phyloP scores from a whole-genome alignment of 306 rosid genomes.

The Arachis hypogaea region DNA sequence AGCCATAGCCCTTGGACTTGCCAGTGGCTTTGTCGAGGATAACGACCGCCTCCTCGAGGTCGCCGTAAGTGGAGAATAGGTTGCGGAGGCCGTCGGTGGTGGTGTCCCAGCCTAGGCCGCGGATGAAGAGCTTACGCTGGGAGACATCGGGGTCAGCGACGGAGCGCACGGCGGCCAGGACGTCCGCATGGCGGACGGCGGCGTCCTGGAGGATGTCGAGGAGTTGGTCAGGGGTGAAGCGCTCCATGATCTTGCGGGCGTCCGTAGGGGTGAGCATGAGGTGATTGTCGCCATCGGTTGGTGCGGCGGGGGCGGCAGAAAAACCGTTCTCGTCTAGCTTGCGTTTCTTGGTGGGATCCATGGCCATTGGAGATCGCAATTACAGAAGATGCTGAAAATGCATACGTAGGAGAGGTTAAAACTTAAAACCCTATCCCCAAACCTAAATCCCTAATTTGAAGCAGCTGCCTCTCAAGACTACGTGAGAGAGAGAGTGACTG shows the following conservation, averaged over 20 bases:
- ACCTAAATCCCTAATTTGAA: conserved; percentile 40
- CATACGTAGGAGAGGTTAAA: neutral
- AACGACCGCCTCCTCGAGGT: conserved; percentile 91
- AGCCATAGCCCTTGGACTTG: conserved; percentile 85
- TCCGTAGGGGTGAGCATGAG: conserved; percentile 59
- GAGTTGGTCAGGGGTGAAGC: conserved; percentile 73
- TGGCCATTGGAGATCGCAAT: conserved; percentile 4
- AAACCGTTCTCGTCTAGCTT: conserved; percentile 87
- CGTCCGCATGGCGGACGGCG: conserved; percentile 69
- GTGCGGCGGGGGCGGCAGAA: neutral
- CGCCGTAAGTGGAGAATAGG: conserved; percentile 88
- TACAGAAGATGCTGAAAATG: neutral
- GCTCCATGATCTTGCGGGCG: conserved; percentile 81
- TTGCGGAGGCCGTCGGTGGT: conserved; percentile 86
- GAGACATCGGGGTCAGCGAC: conserved; percentile 73
- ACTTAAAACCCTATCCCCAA: conserved; percentile 53
- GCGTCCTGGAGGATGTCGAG: conserved; percentile 77
- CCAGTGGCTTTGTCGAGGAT: conserved; percentile 87
- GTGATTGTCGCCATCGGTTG: conserved; percentile 36
- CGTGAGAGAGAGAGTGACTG: neutral
- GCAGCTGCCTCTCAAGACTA: neutral
- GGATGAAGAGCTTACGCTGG: conserved; percentile 92
- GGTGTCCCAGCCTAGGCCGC: conserved; percentile 98
- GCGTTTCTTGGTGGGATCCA: conserved; percentile 88
- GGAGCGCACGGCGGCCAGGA: conserved; percentile 73